phyloP scores from a whole-genome alignment of 1,284 basidiomycete genomes.

The Boletus albobrunnescens region DNA sequence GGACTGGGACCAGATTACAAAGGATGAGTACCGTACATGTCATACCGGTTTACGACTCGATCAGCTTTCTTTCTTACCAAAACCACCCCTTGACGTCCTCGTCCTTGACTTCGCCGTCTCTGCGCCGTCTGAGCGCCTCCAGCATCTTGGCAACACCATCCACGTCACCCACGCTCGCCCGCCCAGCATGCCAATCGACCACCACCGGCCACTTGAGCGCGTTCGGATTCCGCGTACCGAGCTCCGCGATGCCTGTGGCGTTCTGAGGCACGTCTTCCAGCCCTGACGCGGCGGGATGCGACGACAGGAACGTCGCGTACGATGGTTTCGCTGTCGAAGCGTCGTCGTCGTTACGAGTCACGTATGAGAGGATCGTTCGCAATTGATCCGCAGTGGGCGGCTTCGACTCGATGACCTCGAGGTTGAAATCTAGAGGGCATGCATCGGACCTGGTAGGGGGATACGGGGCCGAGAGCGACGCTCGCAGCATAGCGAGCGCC shows the following conservation, averaged over 20 bases:
- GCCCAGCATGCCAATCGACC: conserved; percentile 72
- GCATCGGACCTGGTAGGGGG: conserved; percentile 45
- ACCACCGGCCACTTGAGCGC: conserved; percentile 74
- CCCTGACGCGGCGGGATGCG: conserved; percentile 21
- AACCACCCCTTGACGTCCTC: conserved; percentile 50
- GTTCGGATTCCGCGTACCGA: conserved; percentile 52
- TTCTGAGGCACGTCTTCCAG: conserved; percentile 38
- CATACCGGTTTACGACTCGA: too few species aligned
- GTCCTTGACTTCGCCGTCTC: conserved; percentile 56
- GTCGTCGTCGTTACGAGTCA: conserved; percentile 41
- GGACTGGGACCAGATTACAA: too few species aligned
- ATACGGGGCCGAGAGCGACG: conserved; percentile 56
- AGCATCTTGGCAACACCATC: conserved; percentile 62
- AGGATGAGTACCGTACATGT: too few species aligned
- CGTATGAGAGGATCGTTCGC: conserved; percentile 59
- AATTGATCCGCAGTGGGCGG: conserved; percentile 68
- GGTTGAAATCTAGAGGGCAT: conserved; percentile 60
- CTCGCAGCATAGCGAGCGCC: conserved; percentile 55
- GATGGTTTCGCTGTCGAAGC: conserved; percentile 24
- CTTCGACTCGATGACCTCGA: conserved; percentile 62
- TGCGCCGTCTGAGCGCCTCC: conserved; percentile 55
- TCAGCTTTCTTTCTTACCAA: conserved; percentile 31
- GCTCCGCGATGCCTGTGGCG: conserved; percentile 43
- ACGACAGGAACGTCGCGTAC: conserved; percentile 39
- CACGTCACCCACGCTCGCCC: conserved; percentile 60